These are phyloP conservation scores for Pyracantha coccinea DNA, from an alignment of 331 rosid genomes.

Conservation along the genomic window DNA sequence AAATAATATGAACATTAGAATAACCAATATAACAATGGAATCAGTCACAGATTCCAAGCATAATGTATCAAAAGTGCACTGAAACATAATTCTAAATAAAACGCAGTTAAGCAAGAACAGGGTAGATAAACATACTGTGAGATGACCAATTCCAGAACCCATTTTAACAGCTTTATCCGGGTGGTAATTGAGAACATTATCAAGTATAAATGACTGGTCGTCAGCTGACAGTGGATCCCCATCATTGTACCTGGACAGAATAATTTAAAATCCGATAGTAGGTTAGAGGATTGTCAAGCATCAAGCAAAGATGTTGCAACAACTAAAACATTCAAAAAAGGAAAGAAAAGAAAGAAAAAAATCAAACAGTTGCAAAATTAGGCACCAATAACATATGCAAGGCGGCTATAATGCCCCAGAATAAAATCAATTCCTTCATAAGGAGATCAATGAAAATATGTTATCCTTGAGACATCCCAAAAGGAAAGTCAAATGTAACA, in stretches of 20 bases:
- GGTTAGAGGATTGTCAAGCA: not conserved
- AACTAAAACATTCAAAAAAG: not conserved
- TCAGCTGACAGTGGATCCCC: constrained; percentile 75
- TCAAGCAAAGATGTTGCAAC: not conserved
- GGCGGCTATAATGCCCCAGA: not conserved
- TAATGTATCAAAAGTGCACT: not conserved
- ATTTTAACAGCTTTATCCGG: constrained; percentile 83
- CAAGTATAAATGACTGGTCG: constrained; percentile 54
- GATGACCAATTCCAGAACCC: constrained; percentile 76
- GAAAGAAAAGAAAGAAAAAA: not conserved
- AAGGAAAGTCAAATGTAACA: not conserved
- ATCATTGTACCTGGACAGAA: constrained; percentile 56
- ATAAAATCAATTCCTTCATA: not conserved
- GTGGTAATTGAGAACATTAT: constrained; percentile 68
- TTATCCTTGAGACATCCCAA: not conserved
- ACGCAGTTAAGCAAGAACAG: not conserved
- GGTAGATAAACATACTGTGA: constrained; percentile 52
- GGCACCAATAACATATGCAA: not conserved
- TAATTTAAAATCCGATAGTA: constrained; percentile 15
- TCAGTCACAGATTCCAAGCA: not conserved
- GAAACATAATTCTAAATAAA: not conserved
- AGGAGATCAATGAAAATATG: not conserved
- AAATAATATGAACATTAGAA: not conserved
- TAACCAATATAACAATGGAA: not conserved
- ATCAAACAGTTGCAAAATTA: not conserved